Percentiles rank a stretch among this genome's conserved stretches.
These are phyloP conservation scores for Manihot esculenta DNA, from an alignment of 441 rosid genomes.

Conservation along the genomic window DNA sequence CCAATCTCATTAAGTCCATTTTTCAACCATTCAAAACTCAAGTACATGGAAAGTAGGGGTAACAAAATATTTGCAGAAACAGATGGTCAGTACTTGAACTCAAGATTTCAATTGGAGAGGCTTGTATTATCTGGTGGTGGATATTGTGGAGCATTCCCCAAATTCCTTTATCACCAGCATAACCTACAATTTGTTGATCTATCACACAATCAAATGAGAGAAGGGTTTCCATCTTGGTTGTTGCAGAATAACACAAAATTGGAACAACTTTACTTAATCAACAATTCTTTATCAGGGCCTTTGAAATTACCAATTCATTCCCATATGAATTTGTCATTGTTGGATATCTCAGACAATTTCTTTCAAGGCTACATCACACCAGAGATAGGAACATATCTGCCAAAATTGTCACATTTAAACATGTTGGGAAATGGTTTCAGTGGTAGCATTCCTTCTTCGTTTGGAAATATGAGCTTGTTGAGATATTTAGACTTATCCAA, in stretches of 20 bases:
- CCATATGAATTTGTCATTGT: neutral
- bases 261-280: neutral
- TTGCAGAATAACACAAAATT: neutral
- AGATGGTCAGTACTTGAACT: neutral
- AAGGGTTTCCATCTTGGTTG: conserved; percentile 27
- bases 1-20: conserved; percentile 21
- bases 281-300: conserved; percentile 24
- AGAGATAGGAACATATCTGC: neutral
- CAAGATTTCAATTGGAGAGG: conserved; percentile 12
- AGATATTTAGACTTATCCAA: neutral
- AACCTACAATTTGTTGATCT: conserved; percentile 10
- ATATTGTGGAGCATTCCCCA: conserved; percentile 17
- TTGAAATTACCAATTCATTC: conserved; percentile 10
- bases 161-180: conserved; percentile 27
- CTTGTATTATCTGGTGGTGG: neutral
- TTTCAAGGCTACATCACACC: neutral
- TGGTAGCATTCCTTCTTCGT: conserved; percentile 28
- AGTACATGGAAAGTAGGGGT: neutral
- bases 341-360: neutral
- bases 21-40: conserved; percentile 32
- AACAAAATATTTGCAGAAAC: neutral
- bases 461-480: neutral
- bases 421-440: conserved; percentile 17
- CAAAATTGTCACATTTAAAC: neutral
- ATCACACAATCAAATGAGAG: neutral